phyloP scores from a whole-genome alignment of 208 protist species.

The Strigomonas culicis region DNA sequence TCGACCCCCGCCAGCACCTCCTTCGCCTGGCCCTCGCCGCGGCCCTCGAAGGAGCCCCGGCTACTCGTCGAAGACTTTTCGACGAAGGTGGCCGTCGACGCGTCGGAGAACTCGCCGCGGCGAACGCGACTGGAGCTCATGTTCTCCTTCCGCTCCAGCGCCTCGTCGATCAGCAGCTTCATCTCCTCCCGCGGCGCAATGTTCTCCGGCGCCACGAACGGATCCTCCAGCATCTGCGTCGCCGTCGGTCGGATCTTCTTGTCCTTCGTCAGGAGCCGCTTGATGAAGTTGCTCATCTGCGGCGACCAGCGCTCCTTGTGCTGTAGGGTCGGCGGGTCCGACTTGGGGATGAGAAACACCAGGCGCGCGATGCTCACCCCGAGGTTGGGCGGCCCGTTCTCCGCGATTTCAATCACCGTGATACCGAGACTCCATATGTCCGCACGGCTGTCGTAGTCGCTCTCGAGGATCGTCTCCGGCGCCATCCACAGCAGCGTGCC shows the following conservation, averaged over 20 bases:
- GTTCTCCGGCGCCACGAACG: conserved; percentile 59
- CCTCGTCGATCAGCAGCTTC: conserved; percentile 48
- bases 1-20: not conserved
- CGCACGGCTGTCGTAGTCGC: conserved; percentile 89
- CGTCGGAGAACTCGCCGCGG: conserved; percentile 27
- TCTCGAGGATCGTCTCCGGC: conserved; percentile 87
- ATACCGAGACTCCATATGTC: conserved; percentile 97
- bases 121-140: conserved; percentile 26
- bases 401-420: conserved; percentile 95
- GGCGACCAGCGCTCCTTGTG: conserved; percentile 86
- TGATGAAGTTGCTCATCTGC: conserved; percentile 81
- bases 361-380: conserved; percentile 83
- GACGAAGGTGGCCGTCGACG: conserved; percentile 51
- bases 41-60: conserved; percentile 5
- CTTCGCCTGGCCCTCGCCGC: conserved; percentile 8
- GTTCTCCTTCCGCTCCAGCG: conserved; percentile 27
- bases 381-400: conserved; percentile 88
- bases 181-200: conserved; percentile 63
- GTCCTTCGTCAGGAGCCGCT: conserved; percentile 76
- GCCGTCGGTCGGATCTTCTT: conserved; percentile 66
- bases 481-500: conserved; percentile 94
- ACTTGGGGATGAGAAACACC: conserved; percentile 71
- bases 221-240: conserved; percentile 70
- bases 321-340: conserved; percentile 71
- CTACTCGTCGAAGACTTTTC: conserved; percentile 14